Percentiles rank a stretch among this genome's conserved stretches.
Evolutionary conservation across 148 eudicot species (phyloP).

Genomic region (Diospyros lotus): DNA sequence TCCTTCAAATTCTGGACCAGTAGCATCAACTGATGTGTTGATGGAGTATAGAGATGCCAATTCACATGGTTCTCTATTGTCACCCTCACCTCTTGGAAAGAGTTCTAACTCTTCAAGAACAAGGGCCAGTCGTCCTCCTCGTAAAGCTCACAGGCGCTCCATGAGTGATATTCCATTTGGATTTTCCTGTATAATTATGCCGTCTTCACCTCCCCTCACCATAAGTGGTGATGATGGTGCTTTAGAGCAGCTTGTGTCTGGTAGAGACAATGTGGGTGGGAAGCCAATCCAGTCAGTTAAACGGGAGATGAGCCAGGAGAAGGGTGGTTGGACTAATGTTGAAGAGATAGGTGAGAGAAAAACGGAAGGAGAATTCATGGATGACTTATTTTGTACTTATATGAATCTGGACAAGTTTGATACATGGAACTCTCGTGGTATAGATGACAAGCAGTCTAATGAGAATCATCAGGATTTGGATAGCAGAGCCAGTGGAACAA

Average conservation of each 20-base stretch:
- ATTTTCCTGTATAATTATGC: conserved; percentile 48
- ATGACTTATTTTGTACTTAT: conserved; percentile 67
- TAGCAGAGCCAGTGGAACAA: conserved; percentile 81
- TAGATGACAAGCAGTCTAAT: conserved; percentile 57
- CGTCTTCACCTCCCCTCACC: conserved; percentile 37
- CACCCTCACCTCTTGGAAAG: conserved; percentile 38
- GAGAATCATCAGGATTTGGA: conserved; percentile 78
- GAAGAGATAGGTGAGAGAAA: conserved; percentile 56
- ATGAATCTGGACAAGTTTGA: conserved; percentile 86
- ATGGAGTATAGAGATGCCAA: conserved; percentile 58
- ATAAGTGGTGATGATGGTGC: conserved; percentile 32
- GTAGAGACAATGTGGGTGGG: conserved; percentile 43
- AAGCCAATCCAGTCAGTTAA: conserved; percentile 68
- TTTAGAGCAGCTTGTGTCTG: conserved; percentile 23
- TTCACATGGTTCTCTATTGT: conserved; percentile 33
- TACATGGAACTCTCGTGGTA: conserved; percentile 69
- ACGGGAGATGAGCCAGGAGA: conserved; percentile 63
- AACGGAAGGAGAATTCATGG: conserved; percentile 67
- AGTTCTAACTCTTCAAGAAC: conserved; percentile 30
- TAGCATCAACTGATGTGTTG: conserved; percentile 31
- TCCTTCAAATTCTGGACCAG: conserved; percentile 27
- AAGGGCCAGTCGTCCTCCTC: conserved; percentile 75
- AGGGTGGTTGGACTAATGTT: conserved; percentile 31
- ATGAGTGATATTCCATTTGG: conserved; percentile 92
- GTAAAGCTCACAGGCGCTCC: conserved; percentile 81